Evolutionary conservation across 1,284 basidiomycete genomes (phyloP), one percentile per base, ranked within the genome.

Genomic region (Coriolopsis trogii): DNA sequence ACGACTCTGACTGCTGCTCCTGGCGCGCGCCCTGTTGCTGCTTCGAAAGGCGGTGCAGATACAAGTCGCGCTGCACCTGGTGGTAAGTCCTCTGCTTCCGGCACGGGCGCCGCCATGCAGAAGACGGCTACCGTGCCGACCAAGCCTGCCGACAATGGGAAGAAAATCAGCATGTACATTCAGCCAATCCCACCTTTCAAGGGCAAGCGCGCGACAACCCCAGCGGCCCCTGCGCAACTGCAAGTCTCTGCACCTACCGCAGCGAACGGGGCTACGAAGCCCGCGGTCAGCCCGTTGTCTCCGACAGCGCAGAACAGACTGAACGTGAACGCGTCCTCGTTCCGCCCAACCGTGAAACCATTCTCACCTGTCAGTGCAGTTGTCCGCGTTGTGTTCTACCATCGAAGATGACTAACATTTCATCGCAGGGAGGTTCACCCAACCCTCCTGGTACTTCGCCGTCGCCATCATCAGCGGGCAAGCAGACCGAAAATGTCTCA

Each of bases 131-230:
- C 66, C 21, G 61, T 69, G 3, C 70, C 69, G 31, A 58, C 64
- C 40, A 62, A 70, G 30, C 53, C 66, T 24, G 56, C 67, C 10
- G 62, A 63, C n/a, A 46, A 63, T n/a, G 29, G 40, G 10, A 65
- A 64, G 51, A 65, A 69, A 51, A 69, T 84, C 53, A 75, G 55
- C 59, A 91, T 92, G 89, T 73, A 78, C 64, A 95, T 98, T 54
- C 89, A 93, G 60, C 67, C 87, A 46, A 99, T 99, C 62, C 96
- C 95, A 10, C 88, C 95, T 5, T 98, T 96, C 81, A 90, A 88
- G 66, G 89, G 92, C 40, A 73, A 68, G 52, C 78, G 81, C 58
- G 55, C 66, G 16, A 62, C 65, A 15, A 60, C 64, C 2, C 39
- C 58, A 23, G 45, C 69, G 13, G 61, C 61, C 36, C 61, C 68